Evolutionary conservation across 495 filamentous ascomycete genomes (phyloP).

Genomic region (Penicillium parvum): DNA sequence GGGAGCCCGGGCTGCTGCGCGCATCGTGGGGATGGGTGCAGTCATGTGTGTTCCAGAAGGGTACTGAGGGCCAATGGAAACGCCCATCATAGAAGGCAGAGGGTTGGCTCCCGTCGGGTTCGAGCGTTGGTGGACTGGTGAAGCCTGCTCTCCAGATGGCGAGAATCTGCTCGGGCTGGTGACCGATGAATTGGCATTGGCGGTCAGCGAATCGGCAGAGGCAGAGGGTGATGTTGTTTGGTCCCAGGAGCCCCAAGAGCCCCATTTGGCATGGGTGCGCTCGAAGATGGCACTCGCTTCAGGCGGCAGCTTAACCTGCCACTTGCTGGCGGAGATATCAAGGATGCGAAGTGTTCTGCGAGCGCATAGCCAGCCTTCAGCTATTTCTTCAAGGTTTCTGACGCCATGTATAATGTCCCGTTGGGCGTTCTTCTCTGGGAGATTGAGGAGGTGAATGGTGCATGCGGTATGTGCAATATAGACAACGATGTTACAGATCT

Average conservation of each 20-base stretch:
- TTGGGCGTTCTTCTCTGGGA: slow-evolving; percentile 82
- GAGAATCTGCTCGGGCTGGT: slow-evolving; percentile 17
- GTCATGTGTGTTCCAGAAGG: slow-evolving; percentile 7
- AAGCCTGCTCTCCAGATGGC: slow-evolving; percentile 10
- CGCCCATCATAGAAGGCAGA: slow-evolving; percentile 4
- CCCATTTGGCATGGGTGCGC: slow-evolving; percentile 57
- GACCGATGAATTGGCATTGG: slow-evolving; percentile 10
- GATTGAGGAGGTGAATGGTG: slow-evolving; percentile 89
- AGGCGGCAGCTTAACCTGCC: slow-evolving; percentile 81
- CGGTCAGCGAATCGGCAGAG: slow-evolving; percentile 28
- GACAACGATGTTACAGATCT: slow-evolving; percentile 92
- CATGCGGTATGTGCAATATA: slow-evolving; percentile 93
- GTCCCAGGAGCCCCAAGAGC: slow-evolving; percentile 44
- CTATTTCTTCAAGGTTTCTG: slow-evolving; percentile 93
- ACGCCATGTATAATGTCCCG: slow-evolving; percentile 86
- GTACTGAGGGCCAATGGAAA: slow-evolving; percentile 17
- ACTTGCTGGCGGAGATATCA: slow-evolving; percentile 77
- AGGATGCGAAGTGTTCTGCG: slow-evolving; percentile 80
- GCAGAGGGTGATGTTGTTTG: slow-evolving; percentile 34
- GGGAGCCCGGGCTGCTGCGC: slow-evolving; percentile 14
- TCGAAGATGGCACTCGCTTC: slow-evolving; percentile 72
- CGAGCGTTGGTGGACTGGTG: slow-evolving; percentile 8
- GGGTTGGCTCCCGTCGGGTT: slow-evolving; percentile 12
- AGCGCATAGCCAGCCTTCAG: slow-evolving; percentile 89
- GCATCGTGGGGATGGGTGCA: slow-evolving; percentile 23